phyloP scores from a whole-genome alignment of 2,329 filamentous ascomycete species.

The Pseudogymnoascus sp. region DNA sequence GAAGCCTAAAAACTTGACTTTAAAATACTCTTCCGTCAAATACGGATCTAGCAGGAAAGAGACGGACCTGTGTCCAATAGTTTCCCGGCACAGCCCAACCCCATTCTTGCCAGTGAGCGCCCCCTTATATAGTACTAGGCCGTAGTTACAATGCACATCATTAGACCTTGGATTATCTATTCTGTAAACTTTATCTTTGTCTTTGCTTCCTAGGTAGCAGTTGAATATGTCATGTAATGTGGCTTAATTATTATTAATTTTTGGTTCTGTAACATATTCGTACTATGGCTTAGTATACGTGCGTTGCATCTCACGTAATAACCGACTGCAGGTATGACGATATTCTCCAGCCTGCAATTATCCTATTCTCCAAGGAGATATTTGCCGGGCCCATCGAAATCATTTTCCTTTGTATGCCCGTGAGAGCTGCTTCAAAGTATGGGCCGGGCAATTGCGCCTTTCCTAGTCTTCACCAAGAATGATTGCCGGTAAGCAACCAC shows the following conservation, averaged over 20 bases:
- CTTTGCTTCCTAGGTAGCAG: too few species aligned
- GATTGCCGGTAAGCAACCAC: background rate
- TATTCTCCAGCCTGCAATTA: too few species aligned
- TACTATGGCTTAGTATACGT: too few species aligned
- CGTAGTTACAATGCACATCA: background rate
- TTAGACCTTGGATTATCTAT: background rate
- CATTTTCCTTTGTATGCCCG: background rate
- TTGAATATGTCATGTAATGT: too few species aligned
- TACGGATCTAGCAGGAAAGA: background rate
- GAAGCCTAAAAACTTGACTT: background rate
- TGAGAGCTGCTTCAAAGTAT: background rate
- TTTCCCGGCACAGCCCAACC: background rate
- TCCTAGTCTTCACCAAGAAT: background rate
- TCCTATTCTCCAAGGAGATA: too few species aligned
- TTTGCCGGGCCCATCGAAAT: background rate
- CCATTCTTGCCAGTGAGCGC: background rate
- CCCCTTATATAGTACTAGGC: background rate
- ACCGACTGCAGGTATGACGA: too few species aligned
- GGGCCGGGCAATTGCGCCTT: background rate
- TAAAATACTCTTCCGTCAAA: background rate
- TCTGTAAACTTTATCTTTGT: too few species aligned
- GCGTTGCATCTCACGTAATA: too few species aligned
- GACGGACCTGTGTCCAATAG: background rate
- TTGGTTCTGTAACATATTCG: too few species aligned
- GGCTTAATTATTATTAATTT: background rate